These are phyloP conservation scores for Sporothrix inflata DNA, from an alignment of 2,329 filamentous ascomycete genomes.

Conservation along the genomic window DNA sequence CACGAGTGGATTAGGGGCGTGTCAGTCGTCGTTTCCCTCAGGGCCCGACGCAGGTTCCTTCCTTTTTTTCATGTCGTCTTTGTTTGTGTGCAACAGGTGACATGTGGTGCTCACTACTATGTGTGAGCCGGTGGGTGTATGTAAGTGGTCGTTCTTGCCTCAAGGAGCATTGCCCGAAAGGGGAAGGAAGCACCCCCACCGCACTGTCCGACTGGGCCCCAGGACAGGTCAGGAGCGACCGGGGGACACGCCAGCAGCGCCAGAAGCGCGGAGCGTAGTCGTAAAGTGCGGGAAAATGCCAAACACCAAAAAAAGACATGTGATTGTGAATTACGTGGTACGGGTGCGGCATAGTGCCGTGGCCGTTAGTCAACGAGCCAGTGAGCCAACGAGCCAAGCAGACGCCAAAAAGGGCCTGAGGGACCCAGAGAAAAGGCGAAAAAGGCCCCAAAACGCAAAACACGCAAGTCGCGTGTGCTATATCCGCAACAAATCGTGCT, in stretches of 20 bases:
- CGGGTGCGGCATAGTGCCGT: slow-evolving; percentile 19
- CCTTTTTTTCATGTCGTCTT: not conserved
- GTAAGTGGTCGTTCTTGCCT: slow-evolving; percentile 22
- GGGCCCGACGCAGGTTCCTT: not conserved
- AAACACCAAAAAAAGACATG: slow-evolving; percentile 4
- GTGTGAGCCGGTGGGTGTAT: too few species aligned
- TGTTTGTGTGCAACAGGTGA: not conserved
- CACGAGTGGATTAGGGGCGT: not conserved
- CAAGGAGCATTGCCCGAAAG: slow-evolving; percentile 24
- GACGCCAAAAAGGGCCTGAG: not conserved
- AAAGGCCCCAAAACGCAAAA: not conserved
- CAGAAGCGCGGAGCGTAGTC: not conserved
- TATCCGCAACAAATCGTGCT: slow-evolving; percentile 13
- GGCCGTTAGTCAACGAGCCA: not conserved
- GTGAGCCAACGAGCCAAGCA: not conserved
- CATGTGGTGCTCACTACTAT: slow-evolving; percentile 12
- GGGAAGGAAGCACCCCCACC: slow-evolving; percentile 23
- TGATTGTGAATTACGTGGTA: slow-evolving; percentile 10
- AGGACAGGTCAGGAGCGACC: not conserved
- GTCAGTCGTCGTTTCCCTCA: slow-evolving; percentile 13
- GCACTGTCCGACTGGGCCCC: not conserved
- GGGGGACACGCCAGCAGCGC: not conserved
- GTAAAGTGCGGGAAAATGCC: slow-evolving; percentile 8
- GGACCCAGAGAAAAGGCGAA: not conserved
- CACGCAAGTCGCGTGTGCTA: not conserved